Base-by-base conservation (phyloP, 2,329 filamentous ascomycete species). In the Chrysoporthe cubensis region DNA sequence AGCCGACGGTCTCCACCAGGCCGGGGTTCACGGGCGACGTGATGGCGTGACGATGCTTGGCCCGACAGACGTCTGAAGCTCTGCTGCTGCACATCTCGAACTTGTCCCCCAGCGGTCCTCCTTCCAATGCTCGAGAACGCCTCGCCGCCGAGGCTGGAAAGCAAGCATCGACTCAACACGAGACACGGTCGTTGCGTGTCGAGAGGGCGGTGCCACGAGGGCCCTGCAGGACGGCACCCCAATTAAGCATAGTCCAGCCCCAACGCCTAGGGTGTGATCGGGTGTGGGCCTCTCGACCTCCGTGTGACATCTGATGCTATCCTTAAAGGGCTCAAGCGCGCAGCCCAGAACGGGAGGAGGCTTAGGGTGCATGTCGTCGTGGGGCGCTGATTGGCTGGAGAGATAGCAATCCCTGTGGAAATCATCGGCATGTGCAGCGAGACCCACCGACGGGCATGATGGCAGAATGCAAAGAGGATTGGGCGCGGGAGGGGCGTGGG, bases 371-470 rank as follows among this genome's bases (percentile, higher is more conserved):
- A 44, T 32, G 63, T 26, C 2, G 63, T 32, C 42, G 9, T 21
- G 4, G 13, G 37, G n/a, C 26, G 42, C 16, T 65, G 63, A 65
- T 65, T 65, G 63, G 63, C 18, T 50, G 9, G 4, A 34, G 2
- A 46, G 32, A 48, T 32, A 48, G 32, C 26, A 40, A 65, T 48
- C 63, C 63, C 9, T 65, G 63, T 11, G 42, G 43, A 32, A 42
- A 58, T 48, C 63, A 59, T 58, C 54, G 43, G 59, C 42, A 11
- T 48, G 26, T 58, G 50, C 40, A 57, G 54, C 40, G 26, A 43
- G 48, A 59, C 34, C 59, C 65, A 58, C 54, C 52, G 43, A 50
- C 52, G 65, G 65, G 65, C 65, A 66, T 66, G 58, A 62, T 57
- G 48, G 42, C 21, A 6, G 16, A 5, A 32, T n/a, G 44, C 14